A percentile compares a stretch with the other conserved stretches of the same genome.
Evolutionary conservation across 2,329 filamentous ascomycete species (phyloP).

Genomic region (Teratosphaeriaceae sp.): DNA sequence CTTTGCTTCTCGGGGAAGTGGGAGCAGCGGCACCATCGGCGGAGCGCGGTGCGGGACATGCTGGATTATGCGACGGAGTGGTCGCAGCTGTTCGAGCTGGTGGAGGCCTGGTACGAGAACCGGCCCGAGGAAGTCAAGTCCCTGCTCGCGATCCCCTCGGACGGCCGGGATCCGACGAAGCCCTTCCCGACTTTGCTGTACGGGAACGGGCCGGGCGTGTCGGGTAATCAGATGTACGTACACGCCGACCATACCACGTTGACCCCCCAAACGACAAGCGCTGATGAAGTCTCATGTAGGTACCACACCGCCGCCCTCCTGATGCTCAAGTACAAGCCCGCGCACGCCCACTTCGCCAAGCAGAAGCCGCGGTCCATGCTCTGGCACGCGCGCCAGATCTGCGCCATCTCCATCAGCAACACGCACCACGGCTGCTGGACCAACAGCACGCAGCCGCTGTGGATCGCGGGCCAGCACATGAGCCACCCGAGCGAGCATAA

Average conservation of each 20-base stretch:
- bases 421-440: slow-evolving; percentile 41
- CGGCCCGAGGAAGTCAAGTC: slow-evolving; percentile 29
- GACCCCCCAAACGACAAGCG: too few relatives aligned
- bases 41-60: slow-evolving; percentile 17
- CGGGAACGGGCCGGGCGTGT: slow-evolving; percentile 37
- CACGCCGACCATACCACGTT: too few relatives aligned
- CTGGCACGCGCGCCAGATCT: slow-evolving; percentile 43
- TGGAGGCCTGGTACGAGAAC: slow-evolving; percentile 28
- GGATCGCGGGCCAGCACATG: slow-evolving; percentile 43
- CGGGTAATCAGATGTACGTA: slow-evolving; percentile 50
- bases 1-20: slow-evolving; percentile 25
- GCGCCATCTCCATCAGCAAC: slow-evolving; percentile 41
- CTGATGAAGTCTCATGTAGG: too few relatives aligned
- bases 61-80: slow-evolving; percentile 26
- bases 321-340: slow-evolving; percentile 46
- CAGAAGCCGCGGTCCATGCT: slow-evolving; percentile 36
- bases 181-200: slow-evolving; percentile 41
- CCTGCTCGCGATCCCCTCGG: slow-evolving; percentile 26
- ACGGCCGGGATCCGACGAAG: slow-evolving; percentile 11
- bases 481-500: slow-evolving; percentile 38
- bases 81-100: slow-evolving; percentile 27
- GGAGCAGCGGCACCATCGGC: slow-evolving; percentile 19
- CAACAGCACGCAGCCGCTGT: slow-evolving; percentile 42
- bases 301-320: slow-evolving; percentile 51
- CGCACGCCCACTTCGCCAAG: slow-evolving; percentile 18